Percentiles rank a stretch among this genome's conserved stretches.
phyloP scores from a whole-genome alignment of 352 stramenopile genomes.

The Globisporangium rhizosaccharum region DNA sequence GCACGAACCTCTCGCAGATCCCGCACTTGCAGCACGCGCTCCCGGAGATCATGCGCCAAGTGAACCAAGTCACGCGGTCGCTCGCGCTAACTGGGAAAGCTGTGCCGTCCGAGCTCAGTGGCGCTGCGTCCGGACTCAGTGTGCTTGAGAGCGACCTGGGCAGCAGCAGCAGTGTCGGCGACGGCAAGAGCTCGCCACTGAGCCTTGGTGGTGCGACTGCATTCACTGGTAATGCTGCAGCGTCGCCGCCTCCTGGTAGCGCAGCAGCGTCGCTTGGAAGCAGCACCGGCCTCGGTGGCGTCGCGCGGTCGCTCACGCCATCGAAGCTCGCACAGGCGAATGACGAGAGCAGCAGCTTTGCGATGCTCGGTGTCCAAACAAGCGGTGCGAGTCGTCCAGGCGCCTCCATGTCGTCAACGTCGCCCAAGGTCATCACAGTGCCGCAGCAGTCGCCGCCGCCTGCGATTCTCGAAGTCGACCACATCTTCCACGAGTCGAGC shows the following conservation, averaged over 20 bases:
- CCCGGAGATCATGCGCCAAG: constrained; percentile 87
- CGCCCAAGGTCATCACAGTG: constrained; percentile 33
- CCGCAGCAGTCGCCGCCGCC: constrained; percentile 36
- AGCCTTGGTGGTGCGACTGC: constrained; percentile 19
- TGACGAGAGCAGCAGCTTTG: constrained; percentile 7
- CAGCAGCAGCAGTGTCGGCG: constrained; percentile 2
- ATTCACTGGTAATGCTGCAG: constrained; percentile 18
- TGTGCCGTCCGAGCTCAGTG: constrained; percentile 12
- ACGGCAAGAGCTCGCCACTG: constrained; percentile 15
- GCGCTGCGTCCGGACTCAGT: constrained; percentile 1
- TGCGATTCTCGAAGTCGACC: constrained; percentile 62
- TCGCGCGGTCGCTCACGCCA: constrained; percentile 12
- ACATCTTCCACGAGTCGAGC: constrained; percentile 80
- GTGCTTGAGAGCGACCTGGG: neutral
- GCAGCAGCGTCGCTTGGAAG: neutral
- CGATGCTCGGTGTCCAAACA: constrained; percentile 2
- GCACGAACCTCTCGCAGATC: constrained; percentile 97
- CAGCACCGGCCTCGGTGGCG: constrained; percentile 2
- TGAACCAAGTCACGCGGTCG: constrained; percentile 75
- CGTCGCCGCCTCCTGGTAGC: constrained; percentile 9
- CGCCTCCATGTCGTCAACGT: constrained; percentile 27
- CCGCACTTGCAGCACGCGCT: constrained; percentile 94
- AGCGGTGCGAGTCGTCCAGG: constrained; percentile 11
- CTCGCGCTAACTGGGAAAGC: constrained; percentile 32
- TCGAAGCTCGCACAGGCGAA: constrained; percentile 15